These are phyloP conservation scores for Myxozyma vanderwaltii DNA, from an alignment of 805 yeast species.

Conservation along the genomic window DNA sequence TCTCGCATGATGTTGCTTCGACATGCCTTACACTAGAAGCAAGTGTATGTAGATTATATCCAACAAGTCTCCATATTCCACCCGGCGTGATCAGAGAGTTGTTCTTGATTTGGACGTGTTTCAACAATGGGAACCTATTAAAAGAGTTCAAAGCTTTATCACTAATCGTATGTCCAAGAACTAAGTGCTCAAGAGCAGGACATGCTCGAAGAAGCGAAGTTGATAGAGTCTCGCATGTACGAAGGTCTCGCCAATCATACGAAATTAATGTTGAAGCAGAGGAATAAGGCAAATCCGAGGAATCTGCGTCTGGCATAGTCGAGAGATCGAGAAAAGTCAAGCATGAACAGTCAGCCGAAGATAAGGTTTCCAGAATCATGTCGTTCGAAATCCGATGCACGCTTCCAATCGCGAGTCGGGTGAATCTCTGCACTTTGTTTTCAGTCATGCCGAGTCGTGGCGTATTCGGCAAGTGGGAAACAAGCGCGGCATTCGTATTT, in stretches of 20 bases:
- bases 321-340: neutral
- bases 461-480: neutral
- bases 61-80: neutral
- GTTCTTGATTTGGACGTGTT: neutral
- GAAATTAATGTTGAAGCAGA: neutral
- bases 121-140: neutral
- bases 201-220: neutral
- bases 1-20: neutral
- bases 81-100: neutral
- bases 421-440: neutral
- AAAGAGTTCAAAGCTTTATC: neutral
- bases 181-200: neutral
- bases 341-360: neutral
- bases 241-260: neutral
- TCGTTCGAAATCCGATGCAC: neutral
- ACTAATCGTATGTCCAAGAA: neutral
- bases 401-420: neutral
- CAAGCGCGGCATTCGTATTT: neutral
- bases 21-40: neutral
- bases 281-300: neutral
- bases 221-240: neutral
- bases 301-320: neutral
- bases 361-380: neutral
- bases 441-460: neutral
- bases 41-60: neutral